Evolutionary conservation across 2,329 filamentous ascomycete species (phyloP), one percentile per base, ranked within the genome.

Genomic region (Stachybotrys chlorohalonatus): DNA sequence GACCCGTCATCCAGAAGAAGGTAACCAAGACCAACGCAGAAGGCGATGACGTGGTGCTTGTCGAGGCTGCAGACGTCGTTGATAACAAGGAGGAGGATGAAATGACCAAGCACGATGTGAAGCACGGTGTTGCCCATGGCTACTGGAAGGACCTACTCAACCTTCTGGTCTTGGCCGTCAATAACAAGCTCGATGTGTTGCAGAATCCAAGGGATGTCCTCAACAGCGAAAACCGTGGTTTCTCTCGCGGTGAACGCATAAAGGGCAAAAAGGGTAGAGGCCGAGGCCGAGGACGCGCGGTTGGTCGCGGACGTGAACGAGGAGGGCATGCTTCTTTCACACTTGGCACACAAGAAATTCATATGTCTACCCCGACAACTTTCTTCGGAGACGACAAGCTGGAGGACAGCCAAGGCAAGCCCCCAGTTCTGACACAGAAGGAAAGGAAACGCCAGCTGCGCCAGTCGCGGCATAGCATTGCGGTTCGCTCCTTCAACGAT

Each of bases 91-190:
- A 67, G 1, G 65, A 71, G 13, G 72, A 73, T 15, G 70, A 72
- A 7, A 55, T 61, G 0, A 52, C 63, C 11, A 64, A 63, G 8
- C 72, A 72, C 54, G 74, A 81, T 46, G 71, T 78, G 15, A 65
- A 67, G 49, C 64, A 78, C 45, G 76, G 77, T 0, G 72, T 80
- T 2, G 70, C 82, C 5, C 82, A 84, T 52, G 80, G 82, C 0
- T 84, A 84, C 65, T 85, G 80, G 80, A 84, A 84, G 58, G 81
- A 84, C 60, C 67, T 84, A 3, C 67, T 83, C 2, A 84, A 84
- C 59, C 70, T 84, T 3, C 69, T 84, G 0, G 76, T 73, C 1
- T 69, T 85, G 2, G 74, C 75, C 1, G 76, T 72, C 30, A 75
- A 80, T 52, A 68, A 70, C 24, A 68, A 76, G 61, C 70, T 84